Evolutionary conservation across 176 grass and related monocot genomes (phyloP).

Genomic region (Secale cereale): DNA sequence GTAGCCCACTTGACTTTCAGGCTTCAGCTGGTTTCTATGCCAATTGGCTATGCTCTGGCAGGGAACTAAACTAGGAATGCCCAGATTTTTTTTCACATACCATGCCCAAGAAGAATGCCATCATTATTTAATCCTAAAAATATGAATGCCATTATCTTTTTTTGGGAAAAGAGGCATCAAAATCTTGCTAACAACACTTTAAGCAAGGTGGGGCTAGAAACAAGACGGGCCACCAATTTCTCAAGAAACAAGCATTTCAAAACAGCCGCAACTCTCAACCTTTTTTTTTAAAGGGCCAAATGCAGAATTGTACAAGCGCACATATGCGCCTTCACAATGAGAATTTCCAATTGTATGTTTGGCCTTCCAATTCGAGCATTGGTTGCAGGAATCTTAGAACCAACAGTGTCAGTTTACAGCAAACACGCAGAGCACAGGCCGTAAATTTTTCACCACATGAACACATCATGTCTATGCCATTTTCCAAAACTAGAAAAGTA

Average conservation of each 20-base stretch:
- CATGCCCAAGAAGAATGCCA: not conserved
- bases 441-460: slow-evolving; percentile 21
- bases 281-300: not conserved
- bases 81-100: not conserved
- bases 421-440: not conserved
- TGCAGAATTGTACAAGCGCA: not conserved
- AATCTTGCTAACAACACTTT: not conserved
- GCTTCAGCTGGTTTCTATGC: no score
- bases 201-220: slow-evolving; percentile 8
- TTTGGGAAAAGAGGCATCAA: not conserved
- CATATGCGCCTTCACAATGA: not conserved
- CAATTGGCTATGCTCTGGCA: not conserved
- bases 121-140: not conserved
- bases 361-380: not conserved
- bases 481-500: slow-evolving; percentile 17
- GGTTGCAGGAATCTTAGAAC: not conserved
- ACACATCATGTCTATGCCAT: not conserved
- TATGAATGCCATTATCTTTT: not conserved
- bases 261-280: not conserved
- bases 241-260: not conserved
- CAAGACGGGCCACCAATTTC: not conserved
- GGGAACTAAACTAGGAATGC: not conserved
- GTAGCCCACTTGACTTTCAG: no score
- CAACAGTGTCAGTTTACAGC: not conserved
- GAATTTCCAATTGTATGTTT: not conserved